Conservation (phyloP, 768 basidiomycete species). For the Pleurotus salmoneostramineus region DNA sequence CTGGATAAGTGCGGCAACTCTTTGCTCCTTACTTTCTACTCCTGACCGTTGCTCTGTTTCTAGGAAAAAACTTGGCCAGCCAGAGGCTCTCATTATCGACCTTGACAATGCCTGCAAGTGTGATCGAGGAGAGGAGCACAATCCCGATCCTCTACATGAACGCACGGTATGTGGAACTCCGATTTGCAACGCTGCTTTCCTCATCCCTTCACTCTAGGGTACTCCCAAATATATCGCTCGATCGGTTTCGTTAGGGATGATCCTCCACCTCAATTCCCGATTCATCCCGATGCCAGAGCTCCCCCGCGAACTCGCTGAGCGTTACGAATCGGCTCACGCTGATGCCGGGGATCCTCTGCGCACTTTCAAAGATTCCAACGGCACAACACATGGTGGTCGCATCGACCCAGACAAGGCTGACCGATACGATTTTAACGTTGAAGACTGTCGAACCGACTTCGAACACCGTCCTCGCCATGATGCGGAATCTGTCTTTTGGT, state of each 20-base stretch:
- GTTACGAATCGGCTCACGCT: neutral
- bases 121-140: neutral
- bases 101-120: neutral
- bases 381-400: neutral
- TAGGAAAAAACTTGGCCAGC: neutral
- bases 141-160: no score
- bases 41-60: no score
- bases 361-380: neutral
- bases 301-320: neutral
- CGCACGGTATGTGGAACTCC: no score
- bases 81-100: neutral
- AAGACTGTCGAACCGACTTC: neutral
- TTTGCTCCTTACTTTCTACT: neutral
- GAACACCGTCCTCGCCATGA: slow-evolving; percentile 4
- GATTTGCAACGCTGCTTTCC: no score
- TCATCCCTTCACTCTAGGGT: neutral
- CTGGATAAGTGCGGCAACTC: neutral
- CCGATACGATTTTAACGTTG: neutral
- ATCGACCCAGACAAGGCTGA: neutral
- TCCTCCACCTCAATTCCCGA: neutral
- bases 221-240: neutral
- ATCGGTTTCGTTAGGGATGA: neutral
- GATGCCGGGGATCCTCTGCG: no score
- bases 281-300: neutral
- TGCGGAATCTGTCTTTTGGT: slow-evolving; percentile 7